These are phyloP conservation scores for Hapsidospora chrysogenum DNA, from an alignment of 495 filamentous ascomycete genomes.

Conservation along the genomic window DNA sequence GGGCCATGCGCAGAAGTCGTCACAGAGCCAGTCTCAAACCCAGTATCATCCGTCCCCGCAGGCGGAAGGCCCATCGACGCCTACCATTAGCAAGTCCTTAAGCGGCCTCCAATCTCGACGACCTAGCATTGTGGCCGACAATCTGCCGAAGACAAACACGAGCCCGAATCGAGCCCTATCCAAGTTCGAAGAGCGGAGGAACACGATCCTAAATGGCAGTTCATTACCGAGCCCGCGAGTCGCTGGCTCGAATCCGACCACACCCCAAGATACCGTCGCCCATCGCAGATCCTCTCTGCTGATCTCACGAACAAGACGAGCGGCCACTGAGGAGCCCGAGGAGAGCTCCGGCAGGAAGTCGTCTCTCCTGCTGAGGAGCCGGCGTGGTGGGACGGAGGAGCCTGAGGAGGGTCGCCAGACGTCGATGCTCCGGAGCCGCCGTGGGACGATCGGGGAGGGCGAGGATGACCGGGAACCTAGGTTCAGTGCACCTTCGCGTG, in stretches of 20 bases:
- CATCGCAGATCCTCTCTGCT: conserved; percentile 26
- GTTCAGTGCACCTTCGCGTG: conserved; percentile 37
- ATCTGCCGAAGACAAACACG: conserved; percentile 13
- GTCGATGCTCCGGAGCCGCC: conserved; percentile 21
- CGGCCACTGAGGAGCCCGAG: conserved; percentile 27
- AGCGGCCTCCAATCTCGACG: conserved; percentile 8
- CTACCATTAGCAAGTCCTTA: background rate
- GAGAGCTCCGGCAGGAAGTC: conserved; percentile 24
- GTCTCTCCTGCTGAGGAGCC: conserved; percentile 23
- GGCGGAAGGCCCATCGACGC: background rate
- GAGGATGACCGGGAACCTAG: conserved; percentile 28
- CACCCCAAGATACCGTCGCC: conserved; percentile 13
- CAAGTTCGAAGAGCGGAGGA: conserved; percentile 56
- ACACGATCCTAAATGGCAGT: conserved; percentile 37
- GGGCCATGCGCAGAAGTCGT: background rate
- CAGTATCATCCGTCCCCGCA: background rate
- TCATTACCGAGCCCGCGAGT: conserved; percentile 21
- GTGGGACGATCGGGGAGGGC: conserved; percentile 24
- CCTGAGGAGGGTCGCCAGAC: conserved; percentile 26
- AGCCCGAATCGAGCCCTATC: conserved; percentile 47
- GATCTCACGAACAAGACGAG: conserved; percentile 21
- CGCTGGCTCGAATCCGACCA: conserved; percentile 13
- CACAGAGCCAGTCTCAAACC: background rate
- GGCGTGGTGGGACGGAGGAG: conserved; percentile 24
- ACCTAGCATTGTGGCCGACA: conserved; percentile 16